Conservation (phyloP, 345 rosid genomes). For the Luvunga scandens region DNA sequence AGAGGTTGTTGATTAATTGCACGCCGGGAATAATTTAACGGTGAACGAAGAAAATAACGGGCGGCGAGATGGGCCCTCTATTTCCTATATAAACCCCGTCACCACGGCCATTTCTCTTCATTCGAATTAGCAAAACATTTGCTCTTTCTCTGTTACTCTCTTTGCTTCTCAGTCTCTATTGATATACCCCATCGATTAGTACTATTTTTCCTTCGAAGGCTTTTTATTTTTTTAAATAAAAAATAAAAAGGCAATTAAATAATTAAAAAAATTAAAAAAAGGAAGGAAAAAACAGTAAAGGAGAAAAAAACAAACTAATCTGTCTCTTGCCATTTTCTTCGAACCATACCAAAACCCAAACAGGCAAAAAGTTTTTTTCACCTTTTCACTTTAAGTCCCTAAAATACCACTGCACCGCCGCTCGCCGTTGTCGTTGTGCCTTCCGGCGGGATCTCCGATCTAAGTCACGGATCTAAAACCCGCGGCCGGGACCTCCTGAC, state of each 20-base stretch:
- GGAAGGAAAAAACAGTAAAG: background rate
- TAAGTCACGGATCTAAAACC: background rate
- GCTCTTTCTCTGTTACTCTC: slow-evolving; percentile 6
- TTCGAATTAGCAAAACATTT: slow-evolving; percentile 9
- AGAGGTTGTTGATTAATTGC: background rate
- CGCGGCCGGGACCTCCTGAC: background rate
- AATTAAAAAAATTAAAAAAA: too few relatives aligned
- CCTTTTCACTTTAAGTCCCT: too few relatives aligned
- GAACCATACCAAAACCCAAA: background rate
- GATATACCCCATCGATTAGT: background rate
- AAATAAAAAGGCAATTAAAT: background rate
- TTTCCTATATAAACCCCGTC: slow-evolving; percentile 58
- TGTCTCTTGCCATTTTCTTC: background rate
- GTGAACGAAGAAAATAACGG: slow-evolving; percentile 35
- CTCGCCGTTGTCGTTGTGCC: too few relatives aligned
- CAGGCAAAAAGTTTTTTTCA: too few relatives aligned
- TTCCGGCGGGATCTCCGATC: background rate
- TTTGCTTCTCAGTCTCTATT: background rate
- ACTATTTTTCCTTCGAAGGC: too few relatives aligned
- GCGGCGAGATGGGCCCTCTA: slow-evolving; percentile 33
- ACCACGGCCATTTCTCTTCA: slow-evolving; percentile 12
- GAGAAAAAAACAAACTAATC: background rate
- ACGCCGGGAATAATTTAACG: slow-evolving; percentile 13
- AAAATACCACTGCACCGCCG: too few relatives aligned
- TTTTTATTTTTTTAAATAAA: too few relatives aligned